These are phyloP conservation scores for Orbilia blumenaviensis DNA, from an alignment of 2,329 filamentous ascomycete species.

Conservation along the genomic window DNA sequence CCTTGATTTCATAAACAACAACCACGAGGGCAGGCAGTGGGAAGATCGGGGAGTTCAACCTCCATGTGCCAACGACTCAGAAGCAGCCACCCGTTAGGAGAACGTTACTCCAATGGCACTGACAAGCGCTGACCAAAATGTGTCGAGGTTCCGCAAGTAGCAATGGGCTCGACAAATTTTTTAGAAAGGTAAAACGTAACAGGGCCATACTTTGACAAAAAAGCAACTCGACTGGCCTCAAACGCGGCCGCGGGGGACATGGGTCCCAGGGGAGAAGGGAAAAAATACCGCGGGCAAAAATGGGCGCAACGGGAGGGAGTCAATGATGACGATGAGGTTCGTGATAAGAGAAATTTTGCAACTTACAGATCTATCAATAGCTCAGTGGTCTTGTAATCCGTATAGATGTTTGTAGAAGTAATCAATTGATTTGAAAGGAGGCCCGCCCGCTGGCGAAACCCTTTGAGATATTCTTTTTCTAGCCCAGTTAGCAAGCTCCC, in stretches of 20 bases:
- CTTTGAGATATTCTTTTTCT: neutral
- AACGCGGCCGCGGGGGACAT: neutral
- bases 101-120: conserved; percentile 13
- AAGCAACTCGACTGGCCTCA: conserved; percentile 10
- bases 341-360: neutral
- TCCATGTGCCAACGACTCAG: neutral
- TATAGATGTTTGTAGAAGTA: neutral
- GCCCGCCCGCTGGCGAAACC: conserved; percentile 4
- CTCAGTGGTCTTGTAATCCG: neutral
- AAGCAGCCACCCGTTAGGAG: conserved; percentile 3
- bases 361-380: neutral
- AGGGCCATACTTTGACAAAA: neutral
- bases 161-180: neutral
- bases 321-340: too few species aligned
- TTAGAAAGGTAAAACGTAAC: neutral
- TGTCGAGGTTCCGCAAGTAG: conserved; percentile 4
- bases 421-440: conserved; percentile 14
- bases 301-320: neutral
- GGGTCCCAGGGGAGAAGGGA: neutral
- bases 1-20: neutral
- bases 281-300: neutral
- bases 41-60: neutral
- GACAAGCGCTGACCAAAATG: too few species aligned
- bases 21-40: neutral
- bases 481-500: neutral